A percentile compares a stretch with the other conserved stretches of the same genome.
Conservation (phyloP, 2,329 filamentous ascomycete species). For the Colletotrichum higginsianum region DNA sequence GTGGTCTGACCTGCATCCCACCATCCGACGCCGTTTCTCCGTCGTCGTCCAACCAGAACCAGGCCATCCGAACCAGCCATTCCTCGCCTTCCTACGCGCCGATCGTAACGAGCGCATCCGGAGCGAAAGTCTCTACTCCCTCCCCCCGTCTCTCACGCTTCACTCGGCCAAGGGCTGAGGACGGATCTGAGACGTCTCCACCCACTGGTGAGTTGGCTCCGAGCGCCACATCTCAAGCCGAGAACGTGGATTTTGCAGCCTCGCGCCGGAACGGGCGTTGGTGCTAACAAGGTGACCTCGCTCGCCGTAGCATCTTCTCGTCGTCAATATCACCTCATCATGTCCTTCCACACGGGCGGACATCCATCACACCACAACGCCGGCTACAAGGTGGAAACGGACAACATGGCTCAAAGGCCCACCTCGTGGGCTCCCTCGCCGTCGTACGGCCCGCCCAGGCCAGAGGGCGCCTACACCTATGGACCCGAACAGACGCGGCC, state of each 20-base stretch:
- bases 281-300: constrained; percentile 27
- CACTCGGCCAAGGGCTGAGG: constrained; percentile 30
- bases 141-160: background rate
- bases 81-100: constrained; percentile 20
- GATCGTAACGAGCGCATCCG: constrained; percentile 35
- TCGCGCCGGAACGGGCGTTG: constrained; percentile 35
- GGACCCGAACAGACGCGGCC: constrained; percentile 47
- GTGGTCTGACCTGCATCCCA: constrained; percentile 32
- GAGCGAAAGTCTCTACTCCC: constrained; percentile 10
- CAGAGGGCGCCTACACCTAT: constrained; percentile 46
- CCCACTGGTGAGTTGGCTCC: constrained; percentile 33
- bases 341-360: constrained; percentile 51
- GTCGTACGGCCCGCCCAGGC: constrained; percentile 48
- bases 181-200: constrained; percentile 39
- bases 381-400: constrained; percentile 49
- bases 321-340: constrained; percentile 42
- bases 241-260: constrained; percentile 33
- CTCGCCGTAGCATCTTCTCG: background rate
- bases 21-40: constrained; percentile 30
- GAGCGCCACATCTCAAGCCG: constrained; percentile 38
- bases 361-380: constrained; percentile 47
- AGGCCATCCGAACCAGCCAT: constrained; percentile 11
- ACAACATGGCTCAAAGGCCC: constrained; percentile 54
- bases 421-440: constrained; percentile 49
- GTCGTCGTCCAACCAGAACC: constrained; percentile 8